Percentiles rank a stretch among this genome's conserved stretches.
Conservation (phyloP, 495 filamentous ascomycete species). For the Aspergillus hancockii region DNA sequence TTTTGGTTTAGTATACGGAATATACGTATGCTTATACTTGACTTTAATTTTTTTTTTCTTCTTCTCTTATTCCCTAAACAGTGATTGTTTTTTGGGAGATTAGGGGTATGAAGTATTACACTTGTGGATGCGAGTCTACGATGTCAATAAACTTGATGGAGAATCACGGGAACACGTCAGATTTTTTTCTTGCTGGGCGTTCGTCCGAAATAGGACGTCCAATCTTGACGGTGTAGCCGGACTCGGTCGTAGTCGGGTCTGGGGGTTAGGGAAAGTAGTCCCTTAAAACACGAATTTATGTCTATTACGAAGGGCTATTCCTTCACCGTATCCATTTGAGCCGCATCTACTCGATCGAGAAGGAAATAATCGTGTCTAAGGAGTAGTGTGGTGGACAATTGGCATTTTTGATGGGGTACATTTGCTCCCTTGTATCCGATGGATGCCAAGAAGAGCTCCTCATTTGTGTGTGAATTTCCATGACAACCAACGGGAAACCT, state of each 20-base stretch:
- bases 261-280: neutral
- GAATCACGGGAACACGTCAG: constrained; percentile 35
- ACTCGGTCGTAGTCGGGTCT: neutral
- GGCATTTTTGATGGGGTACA: constrained; percentile 15
- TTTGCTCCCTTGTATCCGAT: constrained; percentile 32
- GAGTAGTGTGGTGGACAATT: neutral
- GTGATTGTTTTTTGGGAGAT: neutral
- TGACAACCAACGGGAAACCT: neutral
- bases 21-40: no score
- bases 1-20: no score
- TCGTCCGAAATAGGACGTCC: constrained; percentile 22
- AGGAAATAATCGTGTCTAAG: neutral
- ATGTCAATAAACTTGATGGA: constrained; percentile 1
- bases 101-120: neutral
- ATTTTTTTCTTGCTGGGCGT: constrained; percentile 28
- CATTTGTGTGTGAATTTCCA: constrained; percentile 40
- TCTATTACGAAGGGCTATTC: neutral
- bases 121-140: neutral
- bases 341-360: neutral
- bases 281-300: neutral
- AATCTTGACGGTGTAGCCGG: neutral
- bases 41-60: no score
- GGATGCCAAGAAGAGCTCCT: constrained; percentile 39
- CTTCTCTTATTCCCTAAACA: no score
- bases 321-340: neutral